Base-by-base conservation (phyloP, 305 asterid species). In the Fraxinus albicans region DNA sequence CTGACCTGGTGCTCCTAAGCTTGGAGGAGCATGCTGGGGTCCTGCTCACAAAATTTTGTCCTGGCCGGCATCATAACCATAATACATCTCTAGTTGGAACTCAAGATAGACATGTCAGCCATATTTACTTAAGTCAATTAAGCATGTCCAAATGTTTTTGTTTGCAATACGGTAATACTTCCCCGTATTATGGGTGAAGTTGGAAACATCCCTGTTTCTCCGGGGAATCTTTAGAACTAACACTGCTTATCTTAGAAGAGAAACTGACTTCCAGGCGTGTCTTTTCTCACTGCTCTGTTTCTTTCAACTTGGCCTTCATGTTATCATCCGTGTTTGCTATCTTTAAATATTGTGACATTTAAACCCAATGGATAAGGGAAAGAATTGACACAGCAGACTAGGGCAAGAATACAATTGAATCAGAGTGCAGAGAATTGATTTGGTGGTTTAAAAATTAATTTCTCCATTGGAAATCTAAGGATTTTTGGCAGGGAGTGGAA, bases 1-100 rank as follows among this genome's bases (percentile, higher is more conserved):
- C 63, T 75, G 77, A 60, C 58, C 77, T 40, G 67, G 72, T 50
- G 6, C 29, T 40, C 79, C 78, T 76, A 74, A 53, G 47, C 63
- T 53, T 78, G 65, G 72, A 58, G 50, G 82, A 69, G 69, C 74
- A 81, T 55, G 33, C 47, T 44, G 27, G 53, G 67, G 78, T 53
- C 70, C 25, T 58, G 25, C 25, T 58, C 69, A 6, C 69, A 58
- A 55, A 55, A 58, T n/a, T 58, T n/a, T 53, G 23, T 58, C 10
- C 5, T 8, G 13, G 70, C 8, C 0, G 29, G 29, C 8, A 60
- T 21, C 31, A 21, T 21, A 21, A 60, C 25, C 27, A 19, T 58
- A 17, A 19, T 58, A 19, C 70, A 60, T 60, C 4, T 60, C 13
- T 60, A 7, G 31, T 60, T 60, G 31, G 31, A 21, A 60, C 31